Percentiles rank a stretch among this genome's conserved stretches.
These are phyloP conservation scores for Blastobotrys niveus DNA, from an alignment of 1,139 yeast genomes.

Conservation along the genomic window DNA sequence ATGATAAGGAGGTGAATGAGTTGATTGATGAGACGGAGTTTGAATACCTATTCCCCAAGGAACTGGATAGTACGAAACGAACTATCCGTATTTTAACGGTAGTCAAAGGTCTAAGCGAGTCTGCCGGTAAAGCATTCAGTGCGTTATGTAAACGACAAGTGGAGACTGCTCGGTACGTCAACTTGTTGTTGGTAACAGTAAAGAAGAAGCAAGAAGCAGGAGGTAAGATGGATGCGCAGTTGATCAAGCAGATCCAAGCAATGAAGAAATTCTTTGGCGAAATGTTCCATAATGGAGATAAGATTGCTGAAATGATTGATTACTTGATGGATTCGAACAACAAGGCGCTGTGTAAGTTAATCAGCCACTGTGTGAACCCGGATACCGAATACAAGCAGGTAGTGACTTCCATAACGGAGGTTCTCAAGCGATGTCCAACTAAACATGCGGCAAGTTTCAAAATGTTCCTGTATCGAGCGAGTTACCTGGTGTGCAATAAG, in stretches of 20 bases:
- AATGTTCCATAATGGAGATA: constrained; percentile 35
- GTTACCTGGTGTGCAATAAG: constrained; percentile 59
- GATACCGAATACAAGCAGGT: constrained; percentile 59
- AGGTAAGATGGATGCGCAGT: constrained; percentile 25
- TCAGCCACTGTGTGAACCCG: constrained; percentile 37
- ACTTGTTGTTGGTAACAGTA: constrained; percentile 15
- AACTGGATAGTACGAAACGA: constrained; percentile 44
- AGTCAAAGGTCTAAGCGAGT: constrained; percentile 47
- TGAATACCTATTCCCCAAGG: constrained; percentile 56
- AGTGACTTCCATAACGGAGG: constrained; percentile 55
- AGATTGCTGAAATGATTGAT: constrained; percentile 18
- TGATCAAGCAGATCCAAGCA: constrained; percentile 43
- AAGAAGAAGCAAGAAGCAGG: constrained; percentile 25
- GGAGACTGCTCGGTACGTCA: constrained; percentile 12
- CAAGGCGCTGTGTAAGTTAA: constrained; percentile 17
- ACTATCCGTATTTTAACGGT: constrained; percentile 51
- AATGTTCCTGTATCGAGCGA: constrained; percentile 54
- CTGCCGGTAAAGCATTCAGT: constrained; percentile 58
- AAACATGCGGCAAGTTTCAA: constrained; percentile 34
- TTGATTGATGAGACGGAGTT: constrained; percentile 58
- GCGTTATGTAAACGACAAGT: constrained; percentile 66
- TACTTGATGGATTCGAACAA: constrained; percentile 18
- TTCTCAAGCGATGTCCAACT: constrained; percentile 40
- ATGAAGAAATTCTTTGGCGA: constrained; percentile 60
- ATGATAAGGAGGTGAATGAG: constrained; percentile 63